Base-by-base conservation (phyloP, 768 basidiomycete genomes). In the Podaxis pistillaris region DNA sequence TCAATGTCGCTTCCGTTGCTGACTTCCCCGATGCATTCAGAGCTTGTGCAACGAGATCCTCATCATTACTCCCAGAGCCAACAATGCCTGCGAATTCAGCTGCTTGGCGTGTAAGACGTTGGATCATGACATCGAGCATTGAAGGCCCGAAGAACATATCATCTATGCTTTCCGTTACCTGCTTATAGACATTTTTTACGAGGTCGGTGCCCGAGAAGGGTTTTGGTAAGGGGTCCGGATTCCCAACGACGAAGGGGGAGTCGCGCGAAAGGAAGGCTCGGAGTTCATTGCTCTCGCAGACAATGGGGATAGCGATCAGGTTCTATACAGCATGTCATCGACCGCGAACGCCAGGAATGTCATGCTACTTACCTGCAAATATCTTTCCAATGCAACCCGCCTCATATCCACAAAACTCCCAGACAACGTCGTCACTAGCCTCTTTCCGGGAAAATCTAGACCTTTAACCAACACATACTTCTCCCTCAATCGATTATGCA, bases 101-200 rank as follows among this genome's bases (percentile, higher is more conserved):
- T 0, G 92, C 94, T 74, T 98, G 95, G 33, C 88, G 85, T 0
- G 90, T 93, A 17, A 98, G 84, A 2, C 94, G 87, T 68, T 93
- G 90, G 47, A 96, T 93, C 83, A 96, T 91, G 50, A 96, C 90
- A 71, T 98, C 95, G 49, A 98, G 76, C 93, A 97, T 95, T 0
- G 94, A 95, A 2, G 92, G 96, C 2, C 93, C 95, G 66, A 96
- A 94, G 75, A 96, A 89, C 84, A 97, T 93, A 73, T 98, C 97
- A 73, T 99, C 97, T 68, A 98, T 89, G 72, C 94, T 95, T 65
- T 93, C 92, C 4, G 96, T 86, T 51, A 99, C 92, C 26, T 94
- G 93, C 33, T 90, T 88, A 71, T 96, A 98, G 62, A 99, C 84
- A 24, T 87, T 90, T 59, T 89, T 88, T 58, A 98, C 92, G 40